Percentiles rank a stretch among this genome's conserved stretches.
Evolutionary conservation across 2,329 filamentous ascomycete genomes (phyloP).

Genomic region (Periconia sp.): DNA sequence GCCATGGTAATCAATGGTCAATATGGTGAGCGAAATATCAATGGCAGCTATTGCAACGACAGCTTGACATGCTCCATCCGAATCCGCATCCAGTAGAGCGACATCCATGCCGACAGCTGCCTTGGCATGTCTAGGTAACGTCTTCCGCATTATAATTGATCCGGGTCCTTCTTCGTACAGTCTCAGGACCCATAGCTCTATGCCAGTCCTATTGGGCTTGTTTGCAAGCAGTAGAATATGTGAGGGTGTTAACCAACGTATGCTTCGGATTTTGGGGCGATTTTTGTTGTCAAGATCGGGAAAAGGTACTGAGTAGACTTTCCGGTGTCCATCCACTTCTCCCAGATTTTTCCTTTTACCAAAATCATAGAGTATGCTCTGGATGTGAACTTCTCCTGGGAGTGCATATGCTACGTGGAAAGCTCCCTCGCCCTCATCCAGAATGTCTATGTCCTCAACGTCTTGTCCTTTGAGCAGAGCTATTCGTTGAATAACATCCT

Average conservation of each 20-base stretch:
- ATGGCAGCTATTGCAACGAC: constrained; percentile 78
- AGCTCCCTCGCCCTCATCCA: constrained; percentile 61
- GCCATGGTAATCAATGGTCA: constrained; percentile 72
- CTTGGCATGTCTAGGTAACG: constrained; percentile 68
- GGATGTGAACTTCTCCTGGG: constrained; percentile 71
- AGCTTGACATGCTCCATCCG: constrained; percentile 70
- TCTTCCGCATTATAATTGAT: constrained; percentile 54
- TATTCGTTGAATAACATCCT: constrained; percentile 58
- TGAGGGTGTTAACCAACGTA: constrained; percentile 58
- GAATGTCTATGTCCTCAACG: constrained; percentile 70
- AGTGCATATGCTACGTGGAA: constrained; percentile 80
- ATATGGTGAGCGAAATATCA: constrained; percentile 76
- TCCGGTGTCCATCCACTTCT: constrained; percentile 26
- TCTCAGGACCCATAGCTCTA: constrained; percentile 59
- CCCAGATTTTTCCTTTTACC: constrained; percentile 40
- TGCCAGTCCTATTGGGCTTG: constrained; percentile 55
- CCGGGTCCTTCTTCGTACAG: constrained; percentile 60
- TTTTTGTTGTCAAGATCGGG: constrained; percentile 39
- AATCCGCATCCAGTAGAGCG: constrained; percentile 62
- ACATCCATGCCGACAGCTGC: constrained; percentile 79
- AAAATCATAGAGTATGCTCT: constrained; percentile 59
- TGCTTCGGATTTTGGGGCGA: constrained; percentile 56
- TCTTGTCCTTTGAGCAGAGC: constrained; percentile 54
- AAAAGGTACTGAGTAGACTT: constrained; percentile 34
- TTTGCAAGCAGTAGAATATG: constrained; percentile 60